A percentile compares a stretch with the other conserved stretches of the same genome.
These are phyloP conservation scores for Exophiala aquamarina DNA, from an alignment of 2,329 filamentous ascomycete species.

Conservation along the genomic window DNA sequence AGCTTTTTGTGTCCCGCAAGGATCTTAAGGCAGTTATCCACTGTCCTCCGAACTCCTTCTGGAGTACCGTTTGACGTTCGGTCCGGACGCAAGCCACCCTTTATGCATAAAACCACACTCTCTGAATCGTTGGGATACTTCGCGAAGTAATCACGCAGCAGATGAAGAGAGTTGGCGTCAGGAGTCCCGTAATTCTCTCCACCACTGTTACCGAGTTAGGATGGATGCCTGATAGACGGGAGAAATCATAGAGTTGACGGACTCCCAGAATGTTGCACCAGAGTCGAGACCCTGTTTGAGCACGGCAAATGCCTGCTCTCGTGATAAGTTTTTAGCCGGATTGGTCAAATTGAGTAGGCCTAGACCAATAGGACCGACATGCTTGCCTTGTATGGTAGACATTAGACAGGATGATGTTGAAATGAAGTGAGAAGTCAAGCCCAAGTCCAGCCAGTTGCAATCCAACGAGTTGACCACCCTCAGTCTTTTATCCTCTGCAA, in stretches of 20 bases:
- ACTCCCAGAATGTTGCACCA: constrained; percentile 51
- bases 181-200: constrained; percentile 64
- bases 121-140: constrained; percentile 63
- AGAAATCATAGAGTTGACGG: too few relatives aligned
- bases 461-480: too few relatives aligned
- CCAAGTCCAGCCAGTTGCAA: too few relatives aligned
- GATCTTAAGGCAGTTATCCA: constrained; percentile 57
- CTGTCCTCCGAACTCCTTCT: constrained; percentile 54
- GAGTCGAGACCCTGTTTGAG: constrained; percentile 54
- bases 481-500: too few relatives aligned
- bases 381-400: constrained; percentile 33
- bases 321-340: constrained; percentile 14
- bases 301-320: constrained; percentile 46
- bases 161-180: constrained; percentile 57
- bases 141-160: constrained; percentile 62
- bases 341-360: constrained; percentile 39
- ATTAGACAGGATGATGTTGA: too few relatives aligned
- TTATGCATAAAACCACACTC: constrained; percentile 62
- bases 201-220: constrained; percentile 42
- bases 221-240: too few relatives aligned
- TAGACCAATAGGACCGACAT: constrained; percentile 52
- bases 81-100: constrained; percentile 51
- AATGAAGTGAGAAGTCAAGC: too few relatives aligned
- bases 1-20: constrained; percentile 49
- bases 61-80: constrained; percentile 48